Evolutionary conservation across 106 monocot genomes (phyloP).

Genomic region (Cymbidium sinense): DNA sequence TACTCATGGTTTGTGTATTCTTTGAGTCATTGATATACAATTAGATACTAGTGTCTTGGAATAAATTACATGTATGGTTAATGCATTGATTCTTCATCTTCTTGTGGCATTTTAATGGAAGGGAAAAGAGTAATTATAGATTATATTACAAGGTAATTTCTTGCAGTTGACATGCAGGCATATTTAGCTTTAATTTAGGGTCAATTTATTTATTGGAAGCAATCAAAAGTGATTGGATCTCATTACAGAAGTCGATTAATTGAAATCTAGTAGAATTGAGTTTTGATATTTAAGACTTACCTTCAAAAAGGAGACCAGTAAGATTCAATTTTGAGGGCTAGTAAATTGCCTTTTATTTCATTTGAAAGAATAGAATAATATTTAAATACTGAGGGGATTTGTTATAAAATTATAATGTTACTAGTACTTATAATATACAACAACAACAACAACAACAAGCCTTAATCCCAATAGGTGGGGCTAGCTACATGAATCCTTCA

Average conservation of each 20-base stretch:
- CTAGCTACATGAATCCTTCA: too few species aligned
- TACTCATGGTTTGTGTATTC: not conserved
- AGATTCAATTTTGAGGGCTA: not conserved
- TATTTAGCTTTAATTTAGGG: not conserved
- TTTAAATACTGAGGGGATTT: not conserved
- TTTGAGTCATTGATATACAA: too few species aligned
- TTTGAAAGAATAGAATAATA: not conserved
- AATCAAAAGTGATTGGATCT: not conserved
- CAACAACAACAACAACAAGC: too few species aligned
- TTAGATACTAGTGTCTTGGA: too few species aligned
- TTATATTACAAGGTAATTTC: slow-evolving; percentile 46
- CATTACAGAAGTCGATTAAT: not conserved
- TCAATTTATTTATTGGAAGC: not conserved
- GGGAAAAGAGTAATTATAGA: slow-evolving; percentile 33
- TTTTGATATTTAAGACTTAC: too few species aligned
- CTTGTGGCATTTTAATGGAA: slow-evolving; percentile 38
- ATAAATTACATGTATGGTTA: too few species aligned
- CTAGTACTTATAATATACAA: too few species aligned
- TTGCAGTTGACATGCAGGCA: not conserved
- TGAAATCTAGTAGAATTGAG: not conserved
- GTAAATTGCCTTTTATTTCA: not conserved
- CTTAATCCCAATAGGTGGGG: too few species aligned
- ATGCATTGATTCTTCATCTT: not conserved
- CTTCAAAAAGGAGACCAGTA: too few species aligned
- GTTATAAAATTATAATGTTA: not conserved